phyloP scores from a whole-genome alignment of 768 basidiomycete species.

The Lentinus brumalis region DNA sequence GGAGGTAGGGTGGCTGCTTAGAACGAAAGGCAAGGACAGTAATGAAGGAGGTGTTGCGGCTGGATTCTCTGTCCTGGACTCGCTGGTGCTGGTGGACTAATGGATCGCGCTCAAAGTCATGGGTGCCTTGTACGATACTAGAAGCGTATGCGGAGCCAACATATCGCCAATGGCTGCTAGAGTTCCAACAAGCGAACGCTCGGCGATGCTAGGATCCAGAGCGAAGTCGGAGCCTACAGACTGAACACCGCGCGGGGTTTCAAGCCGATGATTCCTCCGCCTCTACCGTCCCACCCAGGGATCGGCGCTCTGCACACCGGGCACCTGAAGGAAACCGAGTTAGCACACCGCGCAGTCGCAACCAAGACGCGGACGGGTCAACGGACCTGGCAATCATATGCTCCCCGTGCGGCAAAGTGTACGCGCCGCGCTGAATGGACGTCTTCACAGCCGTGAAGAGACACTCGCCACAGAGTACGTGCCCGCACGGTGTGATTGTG shows the following conservation, averaged over 20 bases:
- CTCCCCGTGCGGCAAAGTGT: slow-evolving; percentile 22
- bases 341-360: background rate
- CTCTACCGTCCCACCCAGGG: slow-evolving; percentile 31
- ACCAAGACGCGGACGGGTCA: background rate
- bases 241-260: slow-evolving; percentile 25
- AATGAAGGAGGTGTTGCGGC: slow-evolving; percentile 85
- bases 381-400: slow-evolving; percentile 25
- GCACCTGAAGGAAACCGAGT: slow-evolving; percentile 20
- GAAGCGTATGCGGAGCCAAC: too few relatives aligned
- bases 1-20: slow-evolving; percentile 79
- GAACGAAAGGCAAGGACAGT: slow-evolving; percentile 88
- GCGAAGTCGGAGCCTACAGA: slow-evolving; percentile 2
- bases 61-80: slow-evolving; percentile 50
- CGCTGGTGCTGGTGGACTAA: slow-evolving; percentile 40
- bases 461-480: slow-evolving; percentile 76
- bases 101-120: background rate
- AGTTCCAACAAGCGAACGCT: too few relatives aligned
- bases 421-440: slow-evolving; percentile 48
- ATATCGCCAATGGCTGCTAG: too few relatives aligned
- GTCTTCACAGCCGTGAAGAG: slow-evolving; percentile 73
- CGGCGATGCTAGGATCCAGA: too few relatives aligned
- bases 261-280: slow-evolving; percentile 32
- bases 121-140: background rate
- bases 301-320: slow-evolving; percentile 32
- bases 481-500: slow-evolving; percentile 79